Conservation (phyloP, 2,329 filamentous ascomycete genomes). For the Penicillium janthinellum region DNA sequence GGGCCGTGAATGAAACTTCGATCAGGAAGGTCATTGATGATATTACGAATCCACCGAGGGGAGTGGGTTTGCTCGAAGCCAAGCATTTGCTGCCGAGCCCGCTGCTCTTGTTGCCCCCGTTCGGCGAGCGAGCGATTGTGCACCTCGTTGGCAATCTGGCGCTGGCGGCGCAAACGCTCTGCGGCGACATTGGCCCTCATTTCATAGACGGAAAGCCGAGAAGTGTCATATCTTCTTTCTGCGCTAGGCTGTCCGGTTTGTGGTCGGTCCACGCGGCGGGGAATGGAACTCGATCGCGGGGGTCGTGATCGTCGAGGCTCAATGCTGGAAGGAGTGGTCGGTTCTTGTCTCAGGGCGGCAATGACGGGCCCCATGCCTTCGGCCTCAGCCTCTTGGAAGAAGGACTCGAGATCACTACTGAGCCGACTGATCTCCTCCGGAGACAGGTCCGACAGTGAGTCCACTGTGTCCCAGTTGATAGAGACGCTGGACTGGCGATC, state of each 20-base stretch:
- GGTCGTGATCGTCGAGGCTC: slow-evolving; percentile 24
- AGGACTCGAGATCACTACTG: slow-evolving; percentile 24
- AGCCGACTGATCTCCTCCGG: slow-evolving; percentile 26
- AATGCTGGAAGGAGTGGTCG: slow-evolving; percentile 14
- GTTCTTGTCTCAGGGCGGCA: background rate
- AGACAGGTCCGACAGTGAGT: slow-evolving; percentile 42
- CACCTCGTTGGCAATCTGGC: slow-evolving; percentile 39
- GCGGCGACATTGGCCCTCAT: slow-evolving; percentile 42
- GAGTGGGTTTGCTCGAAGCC: slow-evolving; percentile 40
- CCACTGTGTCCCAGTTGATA: slow-evolving; percentile 45
- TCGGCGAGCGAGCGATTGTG: slow-evolving; percentile 29
- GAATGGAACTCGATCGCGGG: slow-evolving; percentile 40
- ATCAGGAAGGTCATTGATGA: slow-evolving; percentile 40
- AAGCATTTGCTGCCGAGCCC: slow-evolving; percentile 38
- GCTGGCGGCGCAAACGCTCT: slow-evolving; percentile 44
- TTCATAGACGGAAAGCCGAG: slow-evolving; percentile 35
- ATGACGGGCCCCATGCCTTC: background rate
- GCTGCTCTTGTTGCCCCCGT: slow-evolving; percentile 29
- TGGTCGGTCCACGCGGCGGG: slow-evolving; percentile 35
- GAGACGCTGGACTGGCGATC: slow-evolving; percentile 39
- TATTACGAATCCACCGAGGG: slow-evolving; percentile 41
- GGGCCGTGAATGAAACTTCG: slow-evolving; percentile 33
- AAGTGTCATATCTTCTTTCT: slow-evolving; percentile 31
- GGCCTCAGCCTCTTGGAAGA: slow-evolving; percentile 24
- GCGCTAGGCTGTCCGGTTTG: slow-evolving; percentile 18